Conservation (phyloP, 192 early-diverging fungal genomes). For the Geranomyces michiganensis region DNA sequence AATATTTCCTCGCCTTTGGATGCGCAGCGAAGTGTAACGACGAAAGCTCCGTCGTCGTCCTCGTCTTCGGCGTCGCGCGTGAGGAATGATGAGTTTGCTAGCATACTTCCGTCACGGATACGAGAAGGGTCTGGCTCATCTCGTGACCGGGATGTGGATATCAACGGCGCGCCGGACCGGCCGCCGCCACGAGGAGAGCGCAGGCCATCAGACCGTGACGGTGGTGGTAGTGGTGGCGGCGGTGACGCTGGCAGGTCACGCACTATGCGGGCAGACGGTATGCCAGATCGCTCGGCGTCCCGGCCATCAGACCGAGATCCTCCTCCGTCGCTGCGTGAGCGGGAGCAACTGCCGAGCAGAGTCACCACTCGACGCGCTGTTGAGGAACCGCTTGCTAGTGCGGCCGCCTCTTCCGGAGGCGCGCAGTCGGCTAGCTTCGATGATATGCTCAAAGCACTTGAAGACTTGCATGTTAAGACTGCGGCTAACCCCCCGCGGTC, state of each 20-base stretch:
- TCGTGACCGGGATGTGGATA: neutral
- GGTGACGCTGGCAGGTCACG: neutral
- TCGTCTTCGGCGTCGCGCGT: neutral
- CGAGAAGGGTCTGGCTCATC: neutral
- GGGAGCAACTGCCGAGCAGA: neutral
- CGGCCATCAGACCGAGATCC: neutral
- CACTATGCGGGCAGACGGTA: neutral
- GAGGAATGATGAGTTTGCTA: conserved; percentile 11
- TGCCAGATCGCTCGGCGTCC: conserved; percentile 1
- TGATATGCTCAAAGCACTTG: conserved; percentile 33
- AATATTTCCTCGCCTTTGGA: neutral
- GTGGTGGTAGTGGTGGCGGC: neutral
- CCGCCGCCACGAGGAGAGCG: neutral
- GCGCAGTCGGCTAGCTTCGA: conserved; percentile 22
- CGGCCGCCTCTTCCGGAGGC: neutral
- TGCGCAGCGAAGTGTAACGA: neutral
- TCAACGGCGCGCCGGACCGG: neutral
- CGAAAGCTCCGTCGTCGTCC: conserved; percentile 3
- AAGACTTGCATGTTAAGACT: conserved; percentile 26
- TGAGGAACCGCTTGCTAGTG: neutral
- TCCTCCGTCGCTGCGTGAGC: too few species aligned
- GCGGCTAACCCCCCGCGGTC: conserved; percentile 30
- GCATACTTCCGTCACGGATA: conserved; percentile 8
- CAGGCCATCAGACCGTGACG: neutral
- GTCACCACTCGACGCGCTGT: neutral